phyloP scores from a whole-genome alignment of 495 filamentous ascomycete genomes.

The Darksidea phi region DNA sequence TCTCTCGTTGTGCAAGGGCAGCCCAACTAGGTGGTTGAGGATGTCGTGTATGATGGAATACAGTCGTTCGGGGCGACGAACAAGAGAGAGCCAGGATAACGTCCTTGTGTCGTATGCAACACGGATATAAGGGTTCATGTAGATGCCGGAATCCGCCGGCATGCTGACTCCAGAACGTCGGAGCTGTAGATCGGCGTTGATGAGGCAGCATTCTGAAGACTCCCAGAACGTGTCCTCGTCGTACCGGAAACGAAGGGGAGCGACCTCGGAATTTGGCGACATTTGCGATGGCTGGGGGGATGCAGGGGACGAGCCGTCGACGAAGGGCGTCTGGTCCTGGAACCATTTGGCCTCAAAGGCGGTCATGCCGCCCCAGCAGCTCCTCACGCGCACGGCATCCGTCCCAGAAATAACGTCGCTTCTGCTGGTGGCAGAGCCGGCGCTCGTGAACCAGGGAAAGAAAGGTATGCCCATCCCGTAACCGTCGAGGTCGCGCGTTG shows the following conservation, averaged over 20 bases:
- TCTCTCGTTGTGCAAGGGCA: slow-evolving; percentile 27
- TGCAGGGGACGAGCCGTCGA: not conserved
- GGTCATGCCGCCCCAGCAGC: slow-evolving; percentile 82
- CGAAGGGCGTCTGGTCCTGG: slow-evolving; percentile 34
- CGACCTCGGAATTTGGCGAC: not conserved
- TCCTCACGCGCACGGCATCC: slow-evolving; percentile 70
- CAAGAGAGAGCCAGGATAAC: slow-evolving; percentile 36
- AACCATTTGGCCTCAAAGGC: slow-evolving; percentile 73
- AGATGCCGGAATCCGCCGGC: slow-evolving; percentile 36
- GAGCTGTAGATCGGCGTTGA: slow-evolving; percentile 38
- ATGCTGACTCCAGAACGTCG: slow-evolving; percentile 18
- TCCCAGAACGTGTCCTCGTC: slow-evolving; percentile 69
- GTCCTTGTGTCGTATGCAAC: slow-evolving; percentile 37
- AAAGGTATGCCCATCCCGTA: slow-evolving; percentile 68
- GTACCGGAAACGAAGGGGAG: slow-evolving; percentile 63
- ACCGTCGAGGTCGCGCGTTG: slow-evolving; percentile 71
- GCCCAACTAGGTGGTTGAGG: slow-evolving; percentile 27
- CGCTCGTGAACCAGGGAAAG: slow-evolving; percentile 69
- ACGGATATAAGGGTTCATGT: slow-evolving; percentile 44
- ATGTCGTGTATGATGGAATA: slow-evolving; percentile 34
- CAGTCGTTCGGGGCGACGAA: slow-evolving; percentile 38
- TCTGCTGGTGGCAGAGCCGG: slow-evolving; percentile 57
- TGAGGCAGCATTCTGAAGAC: slow-evolving; percentile 71
- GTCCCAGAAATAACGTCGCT: slow-evolving; percentile 59
- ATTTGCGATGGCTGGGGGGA: not conserved